These are phyloP conservation scores for Paecilomyces sp. DNA, from an alignment of 2,329 filamentous ascomycete species.

Conservation along the genomic window DNA sequence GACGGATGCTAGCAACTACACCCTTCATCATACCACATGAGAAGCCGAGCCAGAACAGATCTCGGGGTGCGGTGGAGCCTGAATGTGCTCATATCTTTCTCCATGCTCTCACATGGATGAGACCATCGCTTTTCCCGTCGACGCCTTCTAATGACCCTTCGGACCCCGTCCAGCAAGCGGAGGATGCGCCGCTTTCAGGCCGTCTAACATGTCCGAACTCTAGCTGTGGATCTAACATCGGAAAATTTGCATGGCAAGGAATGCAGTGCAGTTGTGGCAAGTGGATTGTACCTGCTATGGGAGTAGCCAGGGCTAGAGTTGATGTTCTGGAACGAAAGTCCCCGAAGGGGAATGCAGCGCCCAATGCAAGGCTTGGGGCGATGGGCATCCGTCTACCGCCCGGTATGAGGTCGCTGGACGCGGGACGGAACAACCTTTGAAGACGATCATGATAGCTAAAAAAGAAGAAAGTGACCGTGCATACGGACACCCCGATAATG, in stretches of 20 bases:
- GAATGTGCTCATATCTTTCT: constrained; percentile 82
- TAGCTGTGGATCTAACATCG: constrained; percentile 75
- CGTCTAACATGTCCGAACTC: constrained; percentile 72
- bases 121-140: constrained; percentile 55
- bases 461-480: not conserved
- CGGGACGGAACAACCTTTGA: constrained; percentile 18
- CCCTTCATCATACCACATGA: constrained; percentile 63
- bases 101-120: constrained; percentile 94
- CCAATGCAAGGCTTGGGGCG: constrained; percentile 15
- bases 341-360: constrained; percentile 10
- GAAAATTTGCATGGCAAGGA: constrained; percentile 94
- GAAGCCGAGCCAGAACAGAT: constrained; percentile 16
- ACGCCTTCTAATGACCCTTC: constrained; percentile 1
- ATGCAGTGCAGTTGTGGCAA: constrained; percentile 84
- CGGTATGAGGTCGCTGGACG: constrained; percentile 21
- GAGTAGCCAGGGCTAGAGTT: constrained; percentile 71
- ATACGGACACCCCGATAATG: not conserved
- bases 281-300: constrained; percentile 89
- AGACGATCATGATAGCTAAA: not conserved
- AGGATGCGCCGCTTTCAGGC: constrained; percentile 74
- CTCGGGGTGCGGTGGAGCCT: constrained; percentile 17
- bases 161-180: constrained; percentile 23
- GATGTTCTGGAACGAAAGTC: constrained; percentile 54
- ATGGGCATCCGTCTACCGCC: constrained; percentile 34
- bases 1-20: constrained; percentile 55